These are phyloP conservation scores for Plasmodium ovale DNA, from an alignment of 169 alveolate genomes.

Conservation along the genomic window DNA sequence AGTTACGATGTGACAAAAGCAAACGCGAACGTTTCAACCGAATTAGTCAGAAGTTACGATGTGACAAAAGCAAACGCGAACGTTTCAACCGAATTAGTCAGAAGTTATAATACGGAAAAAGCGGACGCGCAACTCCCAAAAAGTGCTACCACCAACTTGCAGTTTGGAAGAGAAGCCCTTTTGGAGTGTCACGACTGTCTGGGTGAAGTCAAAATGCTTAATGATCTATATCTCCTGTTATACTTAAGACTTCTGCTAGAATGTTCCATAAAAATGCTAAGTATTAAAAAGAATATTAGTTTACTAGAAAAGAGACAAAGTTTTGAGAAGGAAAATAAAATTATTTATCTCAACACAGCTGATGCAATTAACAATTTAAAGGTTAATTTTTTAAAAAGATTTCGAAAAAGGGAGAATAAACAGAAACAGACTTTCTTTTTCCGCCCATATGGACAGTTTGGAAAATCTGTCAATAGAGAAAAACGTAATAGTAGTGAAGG, in stretches of 20 bases:
- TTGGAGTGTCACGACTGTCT: neutral
- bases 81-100: neutral
- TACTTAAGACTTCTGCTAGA: conserved; percentile 39
- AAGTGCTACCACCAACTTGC: too few species aligned
- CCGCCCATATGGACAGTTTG: conserved; percentile 11
- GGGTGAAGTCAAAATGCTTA: conserved; percentile 13
- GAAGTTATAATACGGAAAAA: neutral
- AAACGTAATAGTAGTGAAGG: too few species aligned
- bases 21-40: neutral
- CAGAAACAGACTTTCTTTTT: neutral
- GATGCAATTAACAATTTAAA: conserved; percentile 62
- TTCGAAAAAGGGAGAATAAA: conserved; percentile 21
- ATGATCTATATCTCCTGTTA: conserved; percentile 27
- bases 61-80: neutral
- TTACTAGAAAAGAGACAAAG: conserved; percentile 23
- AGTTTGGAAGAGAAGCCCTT: neutral
- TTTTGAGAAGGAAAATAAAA: conserved; percentile 47
- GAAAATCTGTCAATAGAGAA: too few species aligned
- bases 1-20: neutral
- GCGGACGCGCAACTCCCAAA: neutral
- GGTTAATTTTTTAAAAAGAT: conserved; percentile 22
- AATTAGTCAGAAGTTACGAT: neutral
- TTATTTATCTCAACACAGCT: conserved; percentile 54
- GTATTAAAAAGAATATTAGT: conserved; percentile 47
- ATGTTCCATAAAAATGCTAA: conserved; percentile 26